phyloP scores from a whole-genome alignment of 495 filamentous ascomycete species.

The Neohortaea acidophila region DNA sequence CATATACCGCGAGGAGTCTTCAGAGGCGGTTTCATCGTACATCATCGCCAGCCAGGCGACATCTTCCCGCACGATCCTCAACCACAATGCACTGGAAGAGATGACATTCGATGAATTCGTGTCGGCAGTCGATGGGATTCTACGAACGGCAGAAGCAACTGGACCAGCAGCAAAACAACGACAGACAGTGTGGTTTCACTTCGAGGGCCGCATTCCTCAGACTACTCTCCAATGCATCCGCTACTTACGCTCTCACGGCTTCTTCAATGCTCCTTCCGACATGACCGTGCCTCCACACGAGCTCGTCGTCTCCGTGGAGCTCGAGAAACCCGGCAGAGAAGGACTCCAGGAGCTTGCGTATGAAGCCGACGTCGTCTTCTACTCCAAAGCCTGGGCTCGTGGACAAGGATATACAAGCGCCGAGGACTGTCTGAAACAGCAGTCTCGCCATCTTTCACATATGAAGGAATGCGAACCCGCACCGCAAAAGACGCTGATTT shows the following conservation, averaged over 20 bases:
- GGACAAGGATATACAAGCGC: neutral
- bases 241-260: neutral
- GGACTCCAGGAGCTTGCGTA: neutral
- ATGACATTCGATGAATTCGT: conserved; percentile 1
- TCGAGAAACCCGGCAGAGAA: neutral
- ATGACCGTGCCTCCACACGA: neutral
- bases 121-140: neutral
- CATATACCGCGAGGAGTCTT: neutral
- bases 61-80: neutral
- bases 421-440: neutral
- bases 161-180: neutral
- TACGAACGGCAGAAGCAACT: neutral
- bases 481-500: neutral
- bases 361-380: neutral
- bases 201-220: neutral
- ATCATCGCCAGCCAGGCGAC: neutral
- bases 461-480: too few relatives aligned
- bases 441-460: too few relatives aligned
- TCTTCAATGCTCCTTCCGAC: neutral
- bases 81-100: neutral
- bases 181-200: conserved; percentile 1
- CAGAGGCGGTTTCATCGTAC: neutral
- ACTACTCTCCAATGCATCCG: neutral
- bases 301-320: neutral
- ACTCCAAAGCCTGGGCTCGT: neutral